phyloP scores from a whole-genome alignment of 768 basidiomycete genomes.

The Pisolithus microcarpus region DNA sequence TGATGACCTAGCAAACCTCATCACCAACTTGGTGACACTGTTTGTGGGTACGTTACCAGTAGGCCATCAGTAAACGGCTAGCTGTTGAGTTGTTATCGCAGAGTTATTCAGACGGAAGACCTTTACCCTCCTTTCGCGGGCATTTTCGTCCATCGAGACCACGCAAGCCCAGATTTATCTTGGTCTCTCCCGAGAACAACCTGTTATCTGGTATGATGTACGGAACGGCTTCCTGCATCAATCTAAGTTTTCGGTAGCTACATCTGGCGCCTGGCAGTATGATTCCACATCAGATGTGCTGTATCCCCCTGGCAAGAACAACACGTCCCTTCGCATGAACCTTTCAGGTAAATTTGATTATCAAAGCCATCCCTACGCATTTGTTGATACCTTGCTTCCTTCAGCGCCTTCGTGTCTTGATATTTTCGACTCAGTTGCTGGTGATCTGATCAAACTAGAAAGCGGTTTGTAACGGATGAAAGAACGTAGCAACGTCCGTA shows the following conservation, averaged over 20 bases:
- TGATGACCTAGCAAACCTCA: conserved; percentile 37
- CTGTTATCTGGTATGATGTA: conserved; percentile 25
- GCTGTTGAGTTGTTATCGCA: conserved; percentile 18
- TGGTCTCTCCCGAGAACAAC: conserved; percentile 34
- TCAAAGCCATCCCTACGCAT: conserved; percentile 6
- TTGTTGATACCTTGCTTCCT: background rate
- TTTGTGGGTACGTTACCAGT: conserved; percentile 44
- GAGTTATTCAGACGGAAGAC: conserved; percentile 55
- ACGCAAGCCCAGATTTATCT: conserved; percentile 51
- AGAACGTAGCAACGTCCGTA: no score
- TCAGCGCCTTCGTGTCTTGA: conserved; percentile 37
- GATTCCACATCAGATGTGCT: conserved; percentile 41
- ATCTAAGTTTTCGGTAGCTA: conserved; percentile 29
- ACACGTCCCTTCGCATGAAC: conserved; percentile 1
- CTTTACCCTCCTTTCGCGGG: conserved; percentile 48
- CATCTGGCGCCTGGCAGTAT: conserved; percentile 44
- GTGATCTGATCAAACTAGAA: conserved; percentile 49
- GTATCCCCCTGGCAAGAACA: conserved; percentile 25
- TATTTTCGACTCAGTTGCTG: conserved; percentile 44
- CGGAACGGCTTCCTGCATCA: background rate
- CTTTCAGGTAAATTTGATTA: conserved; percentile 3
- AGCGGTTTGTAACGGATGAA: background rate
- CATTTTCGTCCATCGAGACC: conserved; percentile 57
- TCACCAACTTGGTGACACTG: conserved; percentile 36
- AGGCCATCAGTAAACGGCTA: background rate